Evolutionary conservation across 768 basidiomycete species (phyloP), one percentile per base, ranked within the genome.

Genomic region (Suillus paluster): DNA sequence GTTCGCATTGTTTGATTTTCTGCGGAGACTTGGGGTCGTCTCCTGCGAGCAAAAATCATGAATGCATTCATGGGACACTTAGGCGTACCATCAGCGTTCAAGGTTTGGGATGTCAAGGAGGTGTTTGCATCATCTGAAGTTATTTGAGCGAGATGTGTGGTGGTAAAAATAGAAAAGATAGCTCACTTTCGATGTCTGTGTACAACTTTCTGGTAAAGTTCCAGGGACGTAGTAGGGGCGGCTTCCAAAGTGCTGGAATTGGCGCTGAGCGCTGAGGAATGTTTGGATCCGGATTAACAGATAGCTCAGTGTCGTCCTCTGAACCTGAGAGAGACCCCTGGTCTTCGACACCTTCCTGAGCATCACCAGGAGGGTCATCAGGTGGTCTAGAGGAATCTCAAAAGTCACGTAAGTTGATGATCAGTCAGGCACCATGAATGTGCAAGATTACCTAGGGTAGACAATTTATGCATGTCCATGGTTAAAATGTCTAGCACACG

Each of bases 61-160:
- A 95, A 95, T 23, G 92, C 92, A 73, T 95, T 95, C 92, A 95
- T 94, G 38, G 92, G 92, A 14, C 92, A 86, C 72, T 94, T 94
- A 27, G 92, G 92, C 52, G 92, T 94, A 30, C 92, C 92, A 67
- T 95, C 92, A 2, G 90, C 82, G 72, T 95, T 95, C 61, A 94
- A 83, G 15, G 90, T 87, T 75, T 94, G 92, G 4, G 85, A 85
- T 21, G 87, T 94, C 71, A 93, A 75, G 2, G 87, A 77, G 53
- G 70, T 64, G 64, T 80, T 75, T 27, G 75, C 65, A 65, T 82
- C 81, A 45, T 79, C 80, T 79, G 62, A 58, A 6, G 59, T 61
- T 36, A 41, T 52, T 44, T 63, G 55, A 67, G 59, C 53, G 64
- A 64, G 58, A 61, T 57, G 36, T 48, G 64, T 50, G 59, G 67